Conservation (phyloP, 805 yeast species). For the Candida montana region DNA sequence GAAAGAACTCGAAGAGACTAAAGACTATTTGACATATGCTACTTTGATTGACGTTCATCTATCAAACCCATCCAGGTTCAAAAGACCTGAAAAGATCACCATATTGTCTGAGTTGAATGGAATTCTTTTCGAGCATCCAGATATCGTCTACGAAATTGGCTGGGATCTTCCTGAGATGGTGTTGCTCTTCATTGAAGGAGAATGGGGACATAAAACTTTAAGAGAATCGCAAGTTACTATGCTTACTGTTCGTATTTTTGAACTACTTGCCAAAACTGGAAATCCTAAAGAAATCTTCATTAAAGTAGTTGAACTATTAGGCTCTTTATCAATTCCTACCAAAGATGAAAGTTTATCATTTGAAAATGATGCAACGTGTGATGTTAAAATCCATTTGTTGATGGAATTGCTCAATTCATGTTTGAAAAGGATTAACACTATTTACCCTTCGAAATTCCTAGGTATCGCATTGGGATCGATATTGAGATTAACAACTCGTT, state of each 20-base stretch:
- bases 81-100: conserved; percentile 42
- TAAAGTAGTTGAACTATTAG: conserved; percentile 61
- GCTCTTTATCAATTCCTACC: conserved; percentile 27
- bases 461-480: conserved; percentile 60
- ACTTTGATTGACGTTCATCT: conserved; percentile 64
- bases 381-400: conserved; percentile 56
- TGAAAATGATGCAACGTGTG: conserved; percentile 17
- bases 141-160: conserved; percentile 62
- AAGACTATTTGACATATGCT: conserved; percentile 67
- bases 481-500: conserved; percentile 44
- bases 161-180: conserved; percentile 87
- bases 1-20: conserved; percentile 29
- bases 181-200: conserved; percentile 43
- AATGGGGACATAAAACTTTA: conserved; percentile 38
- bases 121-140: conserved; percentile 40
- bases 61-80: conserved; percentile 40
- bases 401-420: conserved; percentile 60
- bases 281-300: conserved; percentile 78
- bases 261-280: conserved; percentile 59
- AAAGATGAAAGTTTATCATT: conserved; percentile 1
- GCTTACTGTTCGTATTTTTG: conserved; percentile 44
- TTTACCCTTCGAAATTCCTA: conserved; percentile 76
- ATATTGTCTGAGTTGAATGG: conserved; percentile 43
- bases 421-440: conserved; percentile 55
- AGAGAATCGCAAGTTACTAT: conserved; percentile 1